Percentiles rank a stretch among this genome's conserved stretches.
Evolutionary conservation across 176 grass and related monocot species (phyloP).

Genomic region (Chloris gayana): DNA sequence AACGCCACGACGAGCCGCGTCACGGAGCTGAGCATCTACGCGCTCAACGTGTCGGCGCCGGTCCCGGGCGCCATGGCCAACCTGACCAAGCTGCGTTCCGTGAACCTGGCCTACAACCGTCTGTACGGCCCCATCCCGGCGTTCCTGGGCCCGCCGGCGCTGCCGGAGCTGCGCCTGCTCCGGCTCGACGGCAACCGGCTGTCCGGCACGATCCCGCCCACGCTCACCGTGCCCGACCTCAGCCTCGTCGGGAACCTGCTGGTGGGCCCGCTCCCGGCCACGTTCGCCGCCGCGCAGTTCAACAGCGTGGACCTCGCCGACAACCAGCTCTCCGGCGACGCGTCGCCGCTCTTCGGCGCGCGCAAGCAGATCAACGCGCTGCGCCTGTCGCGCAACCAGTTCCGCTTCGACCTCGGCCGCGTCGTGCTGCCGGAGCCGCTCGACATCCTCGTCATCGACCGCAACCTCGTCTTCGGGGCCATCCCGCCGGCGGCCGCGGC

Average conservation of each 20-base stretch:
- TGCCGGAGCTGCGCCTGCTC: slow-evolving; percentile 50
- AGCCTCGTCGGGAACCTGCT: slow-evolving; percentile 48
- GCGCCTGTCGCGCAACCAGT: slow-evolving; percentile 47
- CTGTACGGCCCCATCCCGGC: slow-evolving; percentile 46
- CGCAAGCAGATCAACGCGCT: slow-evolving; percentile 49
- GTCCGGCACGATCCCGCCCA: slow-evolving; percentile 37
- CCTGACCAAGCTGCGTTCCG: slow-evolving; percentile 41
- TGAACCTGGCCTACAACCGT: slow-evolving; percentile 60
- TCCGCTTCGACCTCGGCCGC: slow-evolving; percentile 49
- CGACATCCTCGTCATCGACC: slow-evolving; percentile 46
- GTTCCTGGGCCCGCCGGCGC: slow-evolving; percentile 37
- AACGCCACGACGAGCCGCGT: slow-evolving; percentile 48
- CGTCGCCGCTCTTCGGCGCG: slow-evolving; percentile 62
- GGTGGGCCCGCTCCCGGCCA: slow-evolving; percentile 39
- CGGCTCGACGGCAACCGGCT: slow-evolving; percentile 64
- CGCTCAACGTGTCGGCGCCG: slow-evolving; percentile 44
- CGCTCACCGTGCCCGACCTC: slow-evolving; percentile 44
- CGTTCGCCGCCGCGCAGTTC: slow-evolving; percentile 42
- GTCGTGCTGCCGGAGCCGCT: slow-evolving; percentile 51
- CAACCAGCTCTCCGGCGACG: slow-evolving; percentile 61
- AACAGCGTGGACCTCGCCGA: slow-evolving; percentile 38
- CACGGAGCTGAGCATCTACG: slow-evolving; percentile 39
- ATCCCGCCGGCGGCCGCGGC: slow-evolving; percentile 43
- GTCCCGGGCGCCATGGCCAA: slow-evolving; percentile 47
- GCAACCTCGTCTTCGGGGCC: slow-evolving; percentile 59